Percentiles rank a stretch among this genome's conserved stretches.
These are phyloP conservation scores for Termitomyces eurrhizus DNA, from an alignment of 768 basidiomycete genomes.

Conservation along the genomic window DNA sequence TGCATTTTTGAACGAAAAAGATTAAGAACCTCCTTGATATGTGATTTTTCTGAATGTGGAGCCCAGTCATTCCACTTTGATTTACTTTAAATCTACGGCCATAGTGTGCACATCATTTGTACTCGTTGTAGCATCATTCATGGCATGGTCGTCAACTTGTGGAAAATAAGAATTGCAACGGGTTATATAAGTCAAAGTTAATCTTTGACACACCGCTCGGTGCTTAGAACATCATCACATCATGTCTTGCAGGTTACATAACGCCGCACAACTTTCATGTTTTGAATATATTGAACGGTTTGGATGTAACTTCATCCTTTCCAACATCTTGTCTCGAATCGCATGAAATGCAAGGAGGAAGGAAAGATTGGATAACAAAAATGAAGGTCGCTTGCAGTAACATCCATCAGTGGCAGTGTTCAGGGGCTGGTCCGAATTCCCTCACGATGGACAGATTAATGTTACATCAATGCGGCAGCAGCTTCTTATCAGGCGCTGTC, in stretches of 20 bases:
- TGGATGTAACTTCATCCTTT: too few species aligned
- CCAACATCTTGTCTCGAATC: too few species aligned
- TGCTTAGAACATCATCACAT: too few species aligned
- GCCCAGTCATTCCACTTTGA: neutral
- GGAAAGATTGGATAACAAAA: too few species aligned
- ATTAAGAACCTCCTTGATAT: slow-evolving; percentile 8
- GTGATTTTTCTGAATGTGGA: neutral
- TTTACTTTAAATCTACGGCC: neutral
- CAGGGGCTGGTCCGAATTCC: too few species aligned
- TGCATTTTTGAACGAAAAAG: slow-evolving; percentile 60
- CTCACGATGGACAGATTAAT: neutral
- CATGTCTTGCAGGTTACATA: too few species aligned
- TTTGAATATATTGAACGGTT: neutral
- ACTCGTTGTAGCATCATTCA: neutral
- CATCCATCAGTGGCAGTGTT: neutral
- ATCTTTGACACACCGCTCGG: too few species aligned
- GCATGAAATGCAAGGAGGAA: neutral
- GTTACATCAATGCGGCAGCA: neutral
- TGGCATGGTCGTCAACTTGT: neutral
- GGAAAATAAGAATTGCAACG: neutral
- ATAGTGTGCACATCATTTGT: neutral
- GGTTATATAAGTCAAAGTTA: neutral
- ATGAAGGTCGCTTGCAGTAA: neutral
- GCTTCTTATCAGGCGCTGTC: neutral
- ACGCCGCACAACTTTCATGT: too few species aligned